Evolutionary conservation across 768 basidiomycete genomes (phyloP), one percentile per base, ranked within the genome.

Genomic region (Lactarius psammicola): DNA sequence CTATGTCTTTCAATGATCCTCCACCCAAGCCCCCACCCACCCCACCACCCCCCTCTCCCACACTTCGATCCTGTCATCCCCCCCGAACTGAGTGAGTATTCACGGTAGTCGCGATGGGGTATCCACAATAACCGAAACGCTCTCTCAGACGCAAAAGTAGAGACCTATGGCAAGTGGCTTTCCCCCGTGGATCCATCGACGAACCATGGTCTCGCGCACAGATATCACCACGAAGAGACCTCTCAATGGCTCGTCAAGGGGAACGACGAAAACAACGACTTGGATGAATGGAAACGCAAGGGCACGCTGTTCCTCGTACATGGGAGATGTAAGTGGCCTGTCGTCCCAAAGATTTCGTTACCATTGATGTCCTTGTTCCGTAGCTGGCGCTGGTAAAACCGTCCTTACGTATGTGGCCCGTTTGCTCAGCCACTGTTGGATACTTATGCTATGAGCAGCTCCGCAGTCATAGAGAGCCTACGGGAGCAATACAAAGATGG

Each of bases 351-450:
- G 3, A 54, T 15, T 59, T 59, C 34, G 20, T 56, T 31, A n/a
- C 15, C 20, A 36, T 40, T 56, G 10, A 55, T 30, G 17, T 33
- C n/a, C n/a, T 34, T 26, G 31, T 33, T 38, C 30, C 26, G 34
- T n/a, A 67, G 65, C 28, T 4, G 65, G 65, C 31, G 28, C 65
- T 2, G 65, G 65, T 20, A 67, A 63, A 42, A 63, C 65, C 33
- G 5, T 59, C 40, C 31, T 67, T 44, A 63, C 31, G 65, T 67
- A 28, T 18, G 65, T 59, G 40, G 11, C 6, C 56, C 20, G 28
- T 20, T 26, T 20, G 17, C 33, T 28, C 28, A 11, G 9, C 18
- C 17, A 0, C 30, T n/a, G 23, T 23, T 36, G 11, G n/a, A 15
- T 54, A 30, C 36, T 62, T 44, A 66, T 49, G 15, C 36, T 23